Evolutionary conservation across 495 filamentous ascomycete species (phyloP).

Genomic region (Neohortaea acidophila): DNA sequence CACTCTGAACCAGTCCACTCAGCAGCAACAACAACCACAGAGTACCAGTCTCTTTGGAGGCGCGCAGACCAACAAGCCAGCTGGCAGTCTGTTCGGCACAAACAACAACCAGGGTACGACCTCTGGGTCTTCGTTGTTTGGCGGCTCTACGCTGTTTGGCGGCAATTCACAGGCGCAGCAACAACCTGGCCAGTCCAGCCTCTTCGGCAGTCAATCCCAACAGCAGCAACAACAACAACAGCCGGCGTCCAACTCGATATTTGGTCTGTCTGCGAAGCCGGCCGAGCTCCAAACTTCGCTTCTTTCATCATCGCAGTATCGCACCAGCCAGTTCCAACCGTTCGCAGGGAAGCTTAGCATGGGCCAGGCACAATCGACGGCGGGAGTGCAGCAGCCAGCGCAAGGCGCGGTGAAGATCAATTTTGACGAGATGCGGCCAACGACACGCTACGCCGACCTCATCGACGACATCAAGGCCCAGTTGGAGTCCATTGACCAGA

Average conservation of each 20-base stretch:
- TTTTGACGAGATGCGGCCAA: constrained; percentile 57
- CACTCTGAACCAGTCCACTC: not conserved
- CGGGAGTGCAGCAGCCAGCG: not conserved
- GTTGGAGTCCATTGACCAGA: constrained; percentile 57
- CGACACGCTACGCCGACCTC: constrained; percentile 81
- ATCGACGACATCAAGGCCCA: constrained; percentile 64
- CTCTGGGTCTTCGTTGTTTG: not conserved
- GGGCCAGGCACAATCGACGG: constrained; percentile 5
- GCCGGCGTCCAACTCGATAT: constrained; percentile 19
- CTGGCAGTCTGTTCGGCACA: constrained; percentile 3
- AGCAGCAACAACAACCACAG: constrained; percentile 2
- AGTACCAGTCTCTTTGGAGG: constrained; percentile 2
- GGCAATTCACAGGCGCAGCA: constrained; percentile 8
- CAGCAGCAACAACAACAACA: constrained; percentile 9
- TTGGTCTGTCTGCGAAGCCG: constrained; percentile 17
- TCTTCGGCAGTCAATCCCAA: not conserved
- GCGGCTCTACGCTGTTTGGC: not conserved
- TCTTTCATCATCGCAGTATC: constrained; percentile 18
- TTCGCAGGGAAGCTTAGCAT: constrained; percentile 11
- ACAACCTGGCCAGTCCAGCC: not conserved
- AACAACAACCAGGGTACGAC: constrained; percentile 2
- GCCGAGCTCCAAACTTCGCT: constrained; percentile 18
- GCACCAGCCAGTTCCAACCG: constrained; percentile 19
- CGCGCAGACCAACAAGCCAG: not conserved
- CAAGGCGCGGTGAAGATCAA: constrained; percentile 63